Base-by-base conservation (phyloP, 441 rosid genomes). In the Omphalea diandra region DNA sequence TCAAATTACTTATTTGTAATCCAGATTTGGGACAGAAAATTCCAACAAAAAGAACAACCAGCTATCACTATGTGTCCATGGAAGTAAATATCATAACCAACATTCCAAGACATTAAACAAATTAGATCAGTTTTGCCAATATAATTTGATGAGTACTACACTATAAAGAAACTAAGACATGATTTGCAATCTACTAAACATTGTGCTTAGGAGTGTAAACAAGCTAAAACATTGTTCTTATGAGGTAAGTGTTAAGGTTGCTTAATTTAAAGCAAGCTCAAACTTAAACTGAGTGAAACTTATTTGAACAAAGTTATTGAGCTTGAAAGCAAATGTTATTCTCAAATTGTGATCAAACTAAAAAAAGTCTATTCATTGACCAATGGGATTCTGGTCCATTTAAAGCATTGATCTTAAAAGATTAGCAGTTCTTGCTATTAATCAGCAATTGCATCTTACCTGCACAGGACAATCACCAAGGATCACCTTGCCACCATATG, bases 391-490 rank as follows among this genome's bases (percentile, higher is more conserved):
- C n/a, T 27, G 26, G 12, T 56, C 44, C 8, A 58, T 26, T 50
- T 27, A 50, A 17, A n/a, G 27, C 2, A 60, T 15, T 11, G 53
- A 58, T 12, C 11, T 2, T 0, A 31, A 40, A 27, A 44, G 33
- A 43, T 63, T 56, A 47, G 26, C n/a, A 61, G 26, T 54, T 24
- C 20, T 33, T 44, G 43, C 54, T 14, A 54, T 35, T 20, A 70
- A 74, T 55, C 38, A 59, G 65, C 18, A 35, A 58, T 33, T 40
- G 62, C 14, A 70, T 47, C 69, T 46, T 56, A 71, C 56, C 81
- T 88, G 85, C 33, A 90, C 85, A 31, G 88, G 96, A 55, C 98
- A 96, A 87, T 94, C 99, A 69, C 99, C 99, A 65, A 92, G 93
- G 71, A 90, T 72, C 70, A 92, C 96, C 77, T 79, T 86, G 63